phyloP scores from a whole-genome alignment of 2,329 filamentous ascomycete genomes.

The Apiospora aurea region DNA sequence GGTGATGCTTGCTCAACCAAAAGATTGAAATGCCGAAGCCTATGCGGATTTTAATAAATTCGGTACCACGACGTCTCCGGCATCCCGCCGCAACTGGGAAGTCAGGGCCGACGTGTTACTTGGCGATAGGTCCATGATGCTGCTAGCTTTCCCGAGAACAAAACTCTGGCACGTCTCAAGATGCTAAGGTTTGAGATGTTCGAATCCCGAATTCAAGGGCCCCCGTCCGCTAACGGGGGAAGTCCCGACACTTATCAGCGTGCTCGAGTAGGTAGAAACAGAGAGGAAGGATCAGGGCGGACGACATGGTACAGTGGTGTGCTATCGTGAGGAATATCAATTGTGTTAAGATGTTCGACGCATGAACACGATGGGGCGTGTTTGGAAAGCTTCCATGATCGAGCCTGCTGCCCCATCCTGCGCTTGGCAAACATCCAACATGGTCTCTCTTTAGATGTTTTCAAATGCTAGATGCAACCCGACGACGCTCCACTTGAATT shows the following conservation, averaged over 20 bases:
- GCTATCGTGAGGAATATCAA: not conserved
- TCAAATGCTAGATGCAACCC: not conserved
- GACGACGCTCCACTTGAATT: not conserved
- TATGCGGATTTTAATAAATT: not conserved
- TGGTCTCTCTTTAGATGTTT: not conserved
- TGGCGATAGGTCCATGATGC: not conserved
- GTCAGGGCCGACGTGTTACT: constrained; percentile 7
- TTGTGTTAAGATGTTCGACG: not conserved
- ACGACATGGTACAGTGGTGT: not conserved
- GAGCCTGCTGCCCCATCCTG: not conserved
- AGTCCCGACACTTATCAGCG: not conserved
- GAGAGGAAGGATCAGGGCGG: not conserved
- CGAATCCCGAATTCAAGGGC: not conserved
- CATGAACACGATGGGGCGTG: constrained; percentile 10
- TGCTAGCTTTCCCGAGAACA: not conserved
- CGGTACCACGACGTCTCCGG: not conserved
- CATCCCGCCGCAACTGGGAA: not conserved
- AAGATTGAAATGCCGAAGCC: not conserved
- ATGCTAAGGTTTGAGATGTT: constrained; percentile 1
- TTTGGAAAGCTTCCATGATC: not conserved
- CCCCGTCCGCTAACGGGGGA: constrained; percentile 3
- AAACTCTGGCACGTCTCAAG: constrained; percentile 12
- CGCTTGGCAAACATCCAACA: constrained; percentile 8
- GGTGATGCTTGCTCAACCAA: constrained; percentile 18
- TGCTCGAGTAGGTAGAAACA: not conserved